Percentiles rank a stretch among this genome's conserved stretches.
Evolutionary conservation across 2,329 filamentous ascomycete genomes (phyloP).

Genomic region (Cercospora zeae-maydis): DNA sequence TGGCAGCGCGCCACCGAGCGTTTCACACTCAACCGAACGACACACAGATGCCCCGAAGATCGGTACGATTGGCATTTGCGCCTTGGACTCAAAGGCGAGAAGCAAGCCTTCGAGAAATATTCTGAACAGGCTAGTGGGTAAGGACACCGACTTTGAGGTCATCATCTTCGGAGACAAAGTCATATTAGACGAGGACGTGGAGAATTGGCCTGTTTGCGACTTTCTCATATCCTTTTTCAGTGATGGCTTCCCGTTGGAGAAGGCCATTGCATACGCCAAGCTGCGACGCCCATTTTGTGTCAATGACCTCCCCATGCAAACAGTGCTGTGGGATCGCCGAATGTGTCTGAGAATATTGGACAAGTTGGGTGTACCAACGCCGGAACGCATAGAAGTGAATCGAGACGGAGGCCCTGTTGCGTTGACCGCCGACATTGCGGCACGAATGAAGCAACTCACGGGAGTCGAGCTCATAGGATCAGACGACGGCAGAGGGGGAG

Average conservation of each 20-base stretch:
- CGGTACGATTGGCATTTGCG: constrained; percentile 84
- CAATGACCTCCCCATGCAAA: constrained; percentile 96
- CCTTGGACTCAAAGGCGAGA: constrained; percentile 88
- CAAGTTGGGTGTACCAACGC: constrained; percentile 83
- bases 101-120: constrained; percentile 98
- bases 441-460: constrained; percentile 74
- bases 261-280: constrained; percentile 92
- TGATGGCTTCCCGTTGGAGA: constrained; percentile 92
- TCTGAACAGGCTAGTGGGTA: constrained; percentile 82
- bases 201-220: constrained; percentile 95
- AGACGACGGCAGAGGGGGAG: constrained; percentile 62
- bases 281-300: constrained; percentile 94
- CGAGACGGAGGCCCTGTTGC: constrained; percentile 84
- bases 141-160: constrained; percentile 91
- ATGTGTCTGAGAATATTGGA: constrained; percentile 86
- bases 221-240: constrained; percentile 98
- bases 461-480: constrained; percentile 71
- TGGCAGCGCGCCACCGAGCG: constrained; percentile 65
- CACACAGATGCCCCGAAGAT: constrained; percentile 52
- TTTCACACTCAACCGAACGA: constrained; percentile 72
- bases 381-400: constrained; percentile 82
- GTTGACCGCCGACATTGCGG: constrained; percentile 72
- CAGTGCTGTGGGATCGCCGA: constrained; percentile 91
- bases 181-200: constrained; percentile 91
- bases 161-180: constrained; percentile 98